Base-by-base conservation (phyloP, 257 asterid species). In the Solanum arcanum region DNA sequence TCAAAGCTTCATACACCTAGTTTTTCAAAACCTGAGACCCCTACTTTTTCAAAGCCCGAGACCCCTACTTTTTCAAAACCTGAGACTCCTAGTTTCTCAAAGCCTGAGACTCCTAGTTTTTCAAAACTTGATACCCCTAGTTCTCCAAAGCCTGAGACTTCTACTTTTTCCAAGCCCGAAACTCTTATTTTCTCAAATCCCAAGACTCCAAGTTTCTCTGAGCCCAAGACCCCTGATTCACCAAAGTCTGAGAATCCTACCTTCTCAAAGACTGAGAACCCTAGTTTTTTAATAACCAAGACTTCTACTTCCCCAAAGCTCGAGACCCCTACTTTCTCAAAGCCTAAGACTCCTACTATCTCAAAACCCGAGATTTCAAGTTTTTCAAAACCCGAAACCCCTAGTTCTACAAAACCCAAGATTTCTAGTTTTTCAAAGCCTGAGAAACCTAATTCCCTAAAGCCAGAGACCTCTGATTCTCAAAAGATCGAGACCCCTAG, bases 1-100 rank as follows among this genome's bases (percentile, higher is more conserved):
- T 64, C 35, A 14, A 25, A 12, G 0, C 12, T 2, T 16, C 0
- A 49, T 3, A 49, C 60, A 0, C 18, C 35, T 12, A 25, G 20
- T 12, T 12, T 14, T 6, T 12, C 35, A 64, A 25, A 66, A 1
- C 2, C 9, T 7, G 0, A 25, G 9, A 66, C 2, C 1, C 9
- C 5, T 5, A 64, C 9, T 64, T 64, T 64, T 6, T 64, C 72
- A 64, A 25, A 44, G 14, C 14, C 49, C 5, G 49, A 44, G 1
- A 44, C 46, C 2, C 15, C 49, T 0, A 44, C 5, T 11, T 44
- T 44, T 14, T 44, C 49, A 0, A 33, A 11, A 1, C 72, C 1
- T 2, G 4, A 11, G 1, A 25, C 18, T 7, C 72, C 4, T 4
- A 64, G 6, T 64, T 64, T 27, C 14, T 13, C 72, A 25, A 25